These are phyloP conservation scores for Debaryomyces nepalensis DNA, from an alignment of 1,139 yeast species.

Conservation along the genomic window DNA sequence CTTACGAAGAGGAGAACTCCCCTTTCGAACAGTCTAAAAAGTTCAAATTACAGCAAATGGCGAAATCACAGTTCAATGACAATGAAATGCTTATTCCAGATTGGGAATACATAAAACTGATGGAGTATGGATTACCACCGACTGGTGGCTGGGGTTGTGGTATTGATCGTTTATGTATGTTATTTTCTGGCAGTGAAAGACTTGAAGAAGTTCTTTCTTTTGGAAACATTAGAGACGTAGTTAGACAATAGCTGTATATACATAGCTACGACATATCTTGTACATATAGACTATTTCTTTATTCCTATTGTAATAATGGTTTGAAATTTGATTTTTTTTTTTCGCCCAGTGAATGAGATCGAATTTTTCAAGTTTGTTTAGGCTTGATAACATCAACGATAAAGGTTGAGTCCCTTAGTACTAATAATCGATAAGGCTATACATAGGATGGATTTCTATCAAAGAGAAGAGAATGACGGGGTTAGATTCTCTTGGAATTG, in stretches of 20 bases:
- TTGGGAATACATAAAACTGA: slow-evolving; percentile 65
- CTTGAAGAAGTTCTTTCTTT: slow-evolving; percentile 84
- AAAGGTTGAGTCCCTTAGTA: background rate
- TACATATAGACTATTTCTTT: slow-evolving; percentile 7
- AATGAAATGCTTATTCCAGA: slow-evolving; percentile 75
- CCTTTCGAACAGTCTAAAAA: slow-evolving; percentile 71
- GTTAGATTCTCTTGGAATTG: slow-evolving; percentile 90
- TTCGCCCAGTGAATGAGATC: slow-evolving; percentile 1
- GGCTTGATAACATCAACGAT: background rate
- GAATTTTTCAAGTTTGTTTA: background rate
- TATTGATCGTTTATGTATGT: slow-evolving; percentile 84
- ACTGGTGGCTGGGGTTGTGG: slow-evolving; percentile 99
- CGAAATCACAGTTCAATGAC: slow-evolving; percentile 56
- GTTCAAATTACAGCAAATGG: slow-evolving; percentile 58
- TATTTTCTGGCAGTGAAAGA: slow-evolving; percentile 63
- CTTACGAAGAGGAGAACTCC: slow-evolving; percentile 95
- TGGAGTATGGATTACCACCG: slow-evolving; percentile 96
- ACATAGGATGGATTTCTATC: slow-evolving; percentile 66
- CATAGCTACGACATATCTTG: slow-evolving; percentile 4
- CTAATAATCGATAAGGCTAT: background rate
- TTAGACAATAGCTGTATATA: slow-evolving; percentile 15
- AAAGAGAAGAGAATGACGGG: slow-evolving; percentile 86
- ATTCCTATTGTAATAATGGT: background rate
- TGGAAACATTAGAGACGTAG: slow-evolving; percentile 78
- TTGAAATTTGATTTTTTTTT: slow-evolving; percentile 6